Evolutionary conservation across 495 filamentous ascomycete genomes (phyloP).

Genomic region (Schizothecium vesticola): DNA sequence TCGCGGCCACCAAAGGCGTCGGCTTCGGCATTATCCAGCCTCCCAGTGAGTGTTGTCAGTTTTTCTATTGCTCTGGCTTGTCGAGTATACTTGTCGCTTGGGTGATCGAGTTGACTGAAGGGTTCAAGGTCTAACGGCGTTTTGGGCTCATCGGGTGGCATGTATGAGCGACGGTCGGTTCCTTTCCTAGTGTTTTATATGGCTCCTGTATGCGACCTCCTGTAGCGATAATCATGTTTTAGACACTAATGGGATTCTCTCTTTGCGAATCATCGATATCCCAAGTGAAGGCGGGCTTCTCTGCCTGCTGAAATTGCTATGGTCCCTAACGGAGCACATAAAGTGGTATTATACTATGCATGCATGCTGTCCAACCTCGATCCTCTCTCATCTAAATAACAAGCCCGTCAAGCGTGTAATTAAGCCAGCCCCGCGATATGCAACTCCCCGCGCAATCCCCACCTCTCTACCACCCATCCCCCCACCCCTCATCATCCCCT

Average conservation of each 20-base stretch:
- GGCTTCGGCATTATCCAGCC: background rate
- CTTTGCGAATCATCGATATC: too few relatives aligned
- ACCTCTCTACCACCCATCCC: conserved; percentile 56
- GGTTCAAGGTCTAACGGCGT: background rate
- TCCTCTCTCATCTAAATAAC: background rate
- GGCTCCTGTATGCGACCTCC: background rate
- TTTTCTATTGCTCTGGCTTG: background rate
- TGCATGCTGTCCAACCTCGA: background rate
- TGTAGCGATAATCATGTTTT: background rate
- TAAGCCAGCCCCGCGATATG: background rate
- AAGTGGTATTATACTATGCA: background rate
- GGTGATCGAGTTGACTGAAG: background rate
- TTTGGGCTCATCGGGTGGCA: background rate
- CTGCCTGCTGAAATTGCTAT: background rate
- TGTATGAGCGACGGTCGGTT: background rate
- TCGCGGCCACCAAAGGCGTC: background rate
- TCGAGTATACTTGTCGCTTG: background rate
- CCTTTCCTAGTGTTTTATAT: background rate
- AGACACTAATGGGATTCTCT: background rate
- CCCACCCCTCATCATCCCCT: conserved; percentile 59
- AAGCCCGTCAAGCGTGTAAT: background rate
- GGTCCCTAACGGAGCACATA: background rate
- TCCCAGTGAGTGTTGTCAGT: background rate
- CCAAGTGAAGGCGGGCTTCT: background rate
- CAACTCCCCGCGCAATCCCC: background rate